Conservation (phyloP, 2,329 filamentous ascomycete species). For the Cladobotryum mycophilum region DNA sequence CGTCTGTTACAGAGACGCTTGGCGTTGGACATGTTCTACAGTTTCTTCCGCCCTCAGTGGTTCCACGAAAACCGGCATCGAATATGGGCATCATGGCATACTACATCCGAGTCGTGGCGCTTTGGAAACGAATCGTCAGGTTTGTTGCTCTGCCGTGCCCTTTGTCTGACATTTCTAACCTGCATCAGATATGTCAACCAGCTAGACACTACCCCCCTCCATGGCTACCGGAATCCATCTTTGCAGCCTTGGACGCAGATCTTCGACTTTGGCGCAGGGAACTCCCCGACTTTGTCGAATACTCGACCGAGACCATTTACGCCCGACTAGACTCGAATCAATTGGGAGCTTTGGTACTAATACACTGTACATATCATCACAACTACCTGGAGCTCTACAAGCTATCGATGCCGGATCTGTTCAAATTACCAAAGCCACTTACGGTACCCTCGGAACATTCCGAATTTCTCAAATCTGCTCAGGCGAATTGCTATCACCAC, state of each 20-base stretch:
- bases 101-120: conserved; percentile 35
- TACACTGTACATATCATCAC: conserved; percentile 42
- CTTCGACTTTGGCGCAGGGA: conserved; percentile 35
- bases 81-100: conserved; percentile 41
- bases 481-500: conserved; percentile 33
- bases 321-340: conserved; percentile 41
- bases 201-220: conserved; percentile 32
- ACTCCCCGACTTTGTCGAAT: conserved; percentile 38
- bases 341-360: conserved; percentile 37
- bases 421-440: conserved; percentile 37
- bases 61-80: conserved; percentile 32
- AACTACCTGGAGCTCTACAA: conserved; percentile 41
- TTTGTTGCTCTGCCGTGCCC: conserved; percentile 10
- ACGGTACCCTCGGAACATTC: conserved; percentile 32
- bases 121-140: conserved; percentile 36
- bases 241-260: conserved; percentile 34
- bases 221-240: conserved; percentile 38
- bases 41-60: conserved; percentile 33
- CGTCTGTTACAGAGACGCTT: conserved; percentile 34
- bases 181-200: conserved; percentile 34
- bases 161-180: not conserved
- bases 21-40: conserved; percentile 35
- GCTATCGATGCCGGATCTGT: conserved; percentile 39
- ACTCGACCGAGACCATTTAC: conserved; percentile 39
- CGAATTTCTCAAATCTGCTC: conserved; percentile 30